Evolutionary conservation across 441 rosid genomes (phyloP), one percentile per base, ranked within the genome.

Genomic region (Euphorbia celastroides): DNA sequence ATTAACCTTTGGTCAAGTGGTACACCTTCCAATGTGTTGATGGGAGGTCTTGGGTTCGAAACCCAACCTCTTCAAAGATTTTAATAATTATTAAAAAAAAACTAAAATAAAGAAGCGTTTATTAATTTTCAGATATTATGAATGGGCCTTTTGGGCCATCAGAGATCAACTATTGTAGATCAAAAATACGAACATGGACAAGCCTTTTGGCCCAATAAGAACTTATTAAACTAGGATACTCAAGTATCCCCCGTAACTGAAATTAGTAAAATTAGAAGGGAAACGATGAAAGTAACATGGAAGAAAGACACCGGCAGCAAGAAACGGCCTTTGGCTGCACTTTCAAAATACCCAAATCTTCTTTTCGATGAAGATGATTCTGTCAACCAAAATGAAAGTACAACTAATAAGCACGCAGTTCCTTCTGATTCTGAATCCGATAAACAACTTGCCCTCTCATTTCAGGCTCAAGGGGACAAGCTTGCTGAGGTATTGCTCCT

Each of bases 281-380:
- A 2, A 27, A 14, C 74, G 79, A 91, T 91, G 96, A 91, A 84
- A 68, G 57, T 91, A 48, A 79, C 92, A 5, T 88, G 93, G 96
- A 86, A 81, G 72, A 75, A 75, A 73, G 71, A 61, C 19, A 84
- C 74, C 76, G 73, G 62, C 65, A 67, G 68, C 72, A 86, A 81
- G 84, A 87, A 87, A 80, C 89, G 94, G 20, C 26, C 87, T 55
- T 72, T 84, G 22, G 46, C 63, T 13, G 74, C 75, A 70, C 36
- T 83, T 31, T 67, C 86, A 5, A 73, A 64, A 22, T 77, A 75
- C 75, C 74, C 84, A 1, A 74, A 81, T 70, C 93, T 91, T 66
- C 90, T 92, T 64, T 91, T 89, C 63, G 89, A 87, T 64, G 38
- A 30, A 27, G 77, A 72, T 28, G 67, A 56, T 14, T 25, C 69